A percentile compares a stretch with the other conserved stretches of the same genome.
phyloP scores from a whole-genome alignment of 306 rosid species.

The Senna tora region DNA sequence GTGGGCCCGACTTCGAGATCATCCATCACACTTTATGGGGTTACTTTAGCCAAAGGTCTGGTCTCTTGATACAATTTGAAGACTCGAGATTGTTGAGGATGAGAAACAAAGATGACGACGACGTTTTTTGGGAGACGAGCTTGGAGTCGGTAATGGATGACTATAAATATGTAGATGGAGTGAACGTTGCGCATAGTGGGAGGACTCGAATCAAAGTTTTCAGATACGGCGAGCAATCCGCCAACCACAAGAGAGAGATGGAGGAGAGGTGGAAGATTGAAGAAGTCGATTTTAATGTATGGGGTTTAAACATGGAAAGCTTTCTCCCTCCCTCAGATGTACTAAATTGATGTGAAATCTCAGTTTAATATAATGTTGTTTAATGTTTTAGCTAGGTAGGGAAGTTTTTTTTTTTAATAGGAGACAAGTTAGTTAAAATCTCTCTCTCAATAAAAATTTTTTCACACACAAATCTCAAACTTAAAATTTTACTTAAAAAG shows the following conservation, averaged over 20 bases:
- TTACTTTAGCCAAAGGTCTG: slow-evolving; percentile 88
- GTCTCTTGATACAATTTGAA: slow-evolving; percentile 74
- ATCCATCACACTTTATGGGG: slow-evolving; percentile 95
- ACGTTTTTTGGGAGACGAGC: slow-evolving; percentile 92
- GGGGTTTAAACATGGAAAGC: slow-evolving; percentile 73
- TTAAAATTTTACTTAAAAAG: no score
- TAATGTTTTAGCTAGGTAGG: no score
- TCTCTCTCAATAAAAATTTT: no score
- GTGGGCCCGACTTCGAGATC: slow-evolving; percentile 67
- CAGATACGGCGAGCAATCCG: slow-evolving; percentile 78
- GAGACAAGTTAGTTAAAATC: no score
- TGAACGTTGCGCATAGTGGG: slow-evolving; percentile 84
- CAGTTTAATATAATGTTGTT: no score
- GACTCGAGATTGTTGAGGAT: slow-evolving; percentile 75
- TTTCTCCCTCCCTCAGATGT: slow-evolving; percentile 67
- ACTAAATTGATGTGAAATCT: no score
- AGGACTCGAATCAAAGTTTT: slow-evolving; percentile 66
- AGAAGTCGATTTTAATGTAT: slow-evolving; percentile 73
- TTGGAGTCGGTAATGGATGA: slow-evolving; percentile 72
- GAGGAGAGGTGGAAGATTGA: slow-evolving; percentile 88
- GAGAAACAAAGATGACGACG: slow-evolving; percentile 61
- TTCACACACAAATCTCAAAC: no score
- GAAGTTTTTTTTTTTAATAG: no score
- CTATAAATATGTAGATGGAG: slow-evolving; percentile 73
- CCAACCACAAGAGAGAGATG: slow-evolving; percentile 83